Evolutionary conservation across 768 basidiomycete species (phyloP).

Genomic region (Calocera viscosa): DNA sequence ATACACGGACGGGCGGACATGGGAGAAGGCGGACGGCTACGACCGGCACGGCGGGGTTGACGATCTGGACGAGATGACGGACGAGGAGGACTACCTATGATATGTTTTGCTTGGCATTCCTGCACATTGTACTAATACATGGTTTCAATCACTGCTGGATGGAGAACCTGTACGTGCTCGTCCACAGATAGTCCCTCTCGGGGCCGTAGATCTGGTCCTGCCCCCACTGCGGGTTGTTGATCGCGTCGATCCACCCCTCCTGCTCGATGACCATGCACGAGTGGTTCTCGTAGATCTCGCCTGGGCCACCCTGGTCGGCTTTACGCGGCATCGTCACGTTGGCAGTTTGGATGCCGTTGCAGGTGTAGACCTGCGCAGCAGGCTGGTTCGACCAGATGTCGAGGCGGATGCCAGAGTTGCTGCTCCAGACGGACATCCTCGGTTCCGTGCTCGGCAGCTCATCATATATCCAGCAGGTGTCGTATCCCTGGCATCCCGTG

Average conservation of each 20-base stretch:
- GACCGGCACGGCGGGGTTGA: conserved; percentile 48
- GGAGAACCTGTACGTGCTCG: conserved; percentile 9
- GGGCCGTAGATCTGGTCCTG: conserved; percentile 6
- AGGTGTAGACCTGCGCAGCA: conserved; percentile 13
- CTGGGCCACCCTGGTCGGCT: conserved; percentile 8
- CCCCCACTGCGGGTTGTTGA: conserved; percentile 14
- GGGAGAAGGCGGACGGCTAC: conserved; percentile 60
- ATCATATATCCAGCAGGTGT: conserved; percentile 12
- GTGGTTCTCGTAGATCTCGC: conserved; percentile 14
- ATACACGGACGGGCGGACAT: conserved; percentile 69
- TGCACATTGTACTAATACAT: too few species aligned
- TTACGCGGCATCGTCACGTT: conserved; percentile 10
- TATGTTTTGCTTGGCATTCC: background rate
- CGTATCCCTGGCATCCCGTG: conserved; percentile 7
- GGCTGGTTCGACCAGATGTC: conserved; percentile 11
- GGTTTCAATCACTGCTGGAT: background rate
- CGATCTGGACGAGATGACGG: conserved; percentile 78
- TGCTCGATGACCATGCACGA: conserved; percentile 20
- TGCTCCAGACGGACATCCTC: conserved; percentile 11
- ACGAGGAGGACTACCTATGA: conserved; percentile 39
- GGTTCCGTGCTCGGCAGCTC: background rate
- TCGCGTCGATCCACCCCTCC: conserved; percentile 10
- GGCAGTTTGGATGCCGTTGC: conserved; percentile 9
- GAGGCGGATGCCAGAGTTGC: conserved; percentile 10
- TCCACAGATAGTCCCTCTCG: conserved; percentile 8